Evolutionary conservation across 768 basidiomycete species (phyloP), one percentile per base, ranked within the genome.

Genomic region (Gloeostereum incarnatum): DNA sequence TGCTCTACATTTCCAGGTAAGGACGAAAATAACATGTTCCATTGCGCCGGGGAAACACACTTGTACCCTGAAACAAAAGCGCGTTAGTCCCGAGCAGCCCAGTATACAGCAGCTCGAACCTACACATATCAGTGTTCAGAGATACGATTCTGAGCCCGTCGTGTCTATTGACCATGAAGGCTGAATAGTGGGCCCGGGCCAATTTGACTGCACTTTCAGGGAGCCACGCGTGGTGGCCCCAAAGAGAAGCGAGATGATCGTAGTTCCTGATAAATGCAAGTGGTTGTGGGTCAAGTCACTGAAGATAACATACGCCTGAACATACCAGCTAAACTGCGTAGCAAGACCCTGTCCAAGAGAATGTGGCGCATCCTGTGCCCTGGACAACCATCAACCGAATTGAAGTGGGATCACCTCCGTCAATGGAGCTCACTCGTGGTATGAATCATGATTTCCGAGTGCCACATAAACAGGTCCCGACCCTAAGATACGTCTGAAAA

Each of bases 361-460:
- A 47, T 73, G 66, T 20, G 76, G 71, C 1, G 81, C 71, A 45
- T 81, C 81, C 48, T 78, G 66, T 2, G 72, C 75, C 56, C 78
- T 66, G 50, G 11, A 40, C 32, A 4, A 25, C 17, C 20, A 30
- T 25, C 16, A 38, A 30, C 10, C 30, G 30, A 14, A 20, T 5
- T 9, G n/a, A 10, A 26, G 6, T 22, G 6, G 25, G 5, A 18
- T 33, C 32, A 20, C n/a, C 13, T 13, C 23, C n/a, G 11, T 35
- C 11, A 33, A 40, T 24, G 9, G 17, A 24, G 36, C 71, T 21
- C 43, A 81, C 76, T 75, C 68, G 46, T 78, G 76, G 53, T 78
- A 82, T 29, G 67, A 77, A 51, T 88, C 84, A 48, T 88, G 84
- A 52, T 88, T 88, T 6, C 84, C 84, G 6, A 87, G 60, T 0